Base-by-base conservation (phyloP, 768 basidiomycete genomes). In the Clitopilus hobsonii region DNA sequence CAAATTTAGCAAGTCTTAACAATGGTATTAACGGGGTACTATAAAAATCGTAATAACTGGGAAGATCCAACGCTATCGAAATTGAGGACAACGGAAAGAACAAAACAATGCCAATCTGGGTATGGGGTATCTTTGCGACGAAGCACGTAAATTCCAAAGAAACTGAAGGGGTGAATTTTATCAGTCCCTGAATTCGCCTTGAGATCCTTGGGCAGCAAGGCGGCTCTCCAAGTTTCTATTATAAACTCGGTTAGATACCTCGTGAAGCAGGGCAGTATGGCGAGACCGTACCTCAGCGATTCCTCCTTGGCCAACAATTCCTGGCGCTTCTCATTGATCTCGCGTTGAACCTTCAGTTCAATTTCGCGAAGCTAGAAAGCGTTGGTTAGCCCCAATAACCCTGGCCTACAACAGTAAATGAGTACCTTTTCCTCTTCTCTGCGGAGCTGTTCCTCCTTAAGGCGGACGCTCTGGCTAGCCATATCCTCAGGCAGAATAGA, bases 361-460 rank as follows among this genome's bases (percentile, higher is more conserved):
- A 98, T 91, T 75, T 99, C 97, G 58, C 96, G 93, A 60, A 99
- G 81, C 87, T 92, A 62, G 53, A 50, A 52, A 13, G 56, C 18
- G 18, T 56, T 54, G 13, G 11, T 41, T 30, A 58, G 54, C 55
- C 57, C 54, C 51, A 61, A 41, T 24, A 36, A 25, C 48, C 8
- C 49, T 56, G 50, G 22, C 27, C 16, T 13, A n/a, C 11, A 16
- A 30, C 52, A 38, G 13, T 7, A 53, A 16, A 55, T n/a, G n/a
- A 69, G 11, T 30, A 90, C 88, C 80, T 96, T 96, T 78, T 97
- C 94, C 76, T 97, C 94, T 70, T 99, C 97, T 57, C 91, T 78
- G 63, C 95, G 88, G 56, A 99, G 86, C 69, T 98, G 97, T 69
- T 99, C 97, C 75, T 98, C 97, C 77, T 98, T 98, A 76, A 98